Conservation (phyloP, 345 rosid genomes). For the Arabidopsis arenosa region DNA sequence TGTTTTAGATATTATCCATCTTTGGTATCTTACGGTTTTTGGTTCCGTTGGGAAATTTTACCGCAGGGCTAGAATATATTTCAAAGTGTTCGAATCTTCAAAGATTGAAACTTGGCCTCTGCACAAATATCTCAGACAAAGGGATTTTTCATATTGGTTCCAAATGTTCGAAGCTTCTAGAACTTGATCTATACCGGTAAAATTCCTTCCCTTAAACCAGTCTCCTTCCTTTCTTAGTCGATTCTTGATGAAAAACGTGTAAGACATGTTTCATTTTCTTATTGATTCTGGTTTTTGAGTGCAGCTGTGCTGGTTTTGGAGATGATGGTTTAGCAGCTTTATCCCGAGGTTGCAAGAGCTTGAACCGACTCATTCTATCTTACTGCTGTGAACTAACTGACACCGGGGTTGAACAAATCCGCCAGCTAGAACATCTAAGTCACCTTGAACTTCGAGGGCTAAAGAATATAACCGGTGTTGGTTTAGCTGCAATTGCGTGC, state of each 20-base stretch:
- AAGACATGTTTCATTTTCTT: constrained; percentile 6
- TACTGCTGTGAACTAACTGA: constrained; percentile 74
- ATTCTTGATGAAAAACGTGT: background rate
- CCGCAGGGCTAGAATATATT: constrained; percentile 75
- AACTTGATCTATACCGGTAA: constrained; percentile 92
- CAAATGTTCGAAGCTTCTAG: constrained; percentile 64
- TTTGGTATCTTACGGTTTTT: background rate
- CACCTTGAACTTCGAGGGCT: constrained; percentile 78
- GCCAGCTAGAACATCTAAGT: constrained; percentile 59
- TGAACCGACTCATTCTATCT: constrained; percentile 76
- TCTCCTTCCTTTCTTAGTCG: background rate
- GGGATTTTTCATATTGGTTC: constrained; percentile 70
- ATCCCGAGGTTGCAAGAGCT: constrained; percentile 75
- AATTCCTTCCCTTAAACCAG: background rate
- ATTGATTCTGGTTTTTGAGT: constrained; percentile 28
- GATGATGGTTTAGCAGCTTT: constrained; percentile 79
- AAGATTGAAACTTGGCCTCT: constrained; percentile 79
- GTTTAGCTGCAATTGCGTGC: constrained; percentile 65
- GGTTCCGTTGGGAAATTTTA: constrained; percentile 11
- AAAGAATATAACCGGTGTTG: constrained; percentile 62
- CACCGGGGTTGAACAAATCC: constrained; percentile 60
- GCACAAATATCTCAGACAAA: constrained; percentile 68
- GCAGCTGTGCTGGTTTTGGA: constrained; percentile 70
- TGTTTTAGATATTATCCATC: background rate
- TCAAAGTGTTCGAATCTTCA: constrained; percentile 69